Base-by-base conservation (phyloP, 129 eudicot genomes). In the Centella asiatica region DNA sequence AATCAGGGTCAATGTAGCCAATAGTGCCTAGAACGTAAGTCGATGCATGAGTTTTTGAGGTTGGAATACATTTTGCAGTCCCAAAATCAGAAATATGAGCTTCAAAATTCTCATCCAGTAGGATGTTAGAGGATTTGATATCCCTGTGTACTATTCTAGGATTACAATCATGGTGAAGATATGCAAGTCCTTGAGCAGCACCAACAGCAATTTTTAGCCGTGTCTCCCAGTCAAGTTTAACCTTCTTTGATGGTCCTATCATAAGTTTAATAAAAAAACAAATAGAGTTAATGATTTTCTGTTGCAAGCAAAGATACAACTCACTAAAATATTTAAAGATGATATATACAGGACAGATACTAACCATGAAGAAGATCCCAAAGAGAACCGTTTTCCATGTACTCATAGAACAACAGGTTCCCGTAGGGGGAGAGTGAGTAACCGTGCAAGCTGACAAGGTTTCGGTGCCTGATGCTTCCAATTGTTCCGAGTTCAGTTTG, bases 361-460 rank as follows among this genome's bases (percentile, higher is more conserved):
- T 72, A 10, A 89, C 97, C 97, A 69, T 89, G 97, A 66, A 89
- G 92, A 60, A 85, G 92, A 77, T 85, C 97, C 97, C 95, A 89
- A 6, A 89, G 94, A 24, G 95, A 85, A 39, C 97, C 97, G 46
- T 89, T 89, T 26, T 85, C 92, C 97, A 89, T 89, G 85, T 89
- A 85, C 53, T 89, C 97, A 26, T 89, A 89, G 73, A 85, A 80
- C 44, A 89, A 84, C 13, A 89, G 92, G 67, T 89, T 83, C 48
- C 95, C 97, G 4, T 67, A 66, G 0, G 97, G 92, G 2, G 95
- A 83, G 47, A 82, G 77, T 1, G 88, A 82, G 72, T 89, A 89
- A 44, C 97, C 97, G 64, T 85, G 88, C 77, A 89, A 70, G 77
- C 95, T 83, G 51, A 85, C 97, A 25, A 89, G 77, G 67, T 89